Percentiles rank a stretch among this genome's conserved stretches.
Evolutionary conservation across 1,284 basidiomycete genomes (phyloP).

Genomic region (Cryptococcus sp.): DNA sequence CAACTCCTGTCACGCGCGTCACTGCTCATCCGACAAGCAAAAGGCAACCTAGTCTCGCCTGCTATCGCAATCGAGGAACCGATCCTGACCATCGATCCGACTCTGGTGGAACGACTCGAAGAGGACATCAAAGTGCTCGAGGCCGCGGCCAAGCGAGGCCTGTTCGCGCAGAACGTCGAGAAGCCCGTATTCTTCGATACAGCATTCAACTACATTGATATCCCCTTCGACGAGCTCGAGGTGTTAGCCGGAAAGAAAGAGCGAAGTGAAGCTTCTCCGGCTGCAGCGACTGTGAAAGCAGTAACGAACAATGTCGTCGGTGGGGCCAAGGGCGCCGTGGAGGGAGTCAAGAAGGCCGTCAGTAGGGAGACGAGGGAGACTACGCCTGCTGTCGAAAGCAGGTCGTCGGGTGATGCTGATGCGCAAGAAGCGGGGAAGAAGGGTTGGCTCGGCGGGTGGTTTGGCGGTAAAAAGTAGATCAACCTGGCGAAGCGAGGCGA

Average conservation of each 20-base stretch:
- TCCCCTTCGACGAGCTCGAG: slow-evolving; percentile 76
- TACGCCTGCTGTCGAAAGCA: slow-evolving; percentile 10
- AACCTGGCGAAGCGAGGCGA: no score
- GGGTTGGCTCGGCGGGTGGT: slow-evolving; percentile 50
- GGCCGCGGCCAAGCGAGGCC: slow-evolving; percentile 68
- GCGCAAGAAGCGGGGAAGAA: slow-evolving; percentile 25
- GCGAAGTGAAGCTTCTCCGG: slow-evolving; percentile 27
- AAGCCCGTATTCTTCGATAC: slow-evolving; percentile 91
- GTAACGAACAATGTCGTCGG: slow-evolving; percentile 11
- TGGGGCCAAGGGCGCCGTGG: slow-evolving; percentile 11
- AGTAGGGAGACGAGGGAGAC: slow-evolving; percentile 14
- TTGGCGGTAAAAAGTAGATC: slow-evolving; percentile 25
- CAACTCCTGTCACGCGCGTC: slow-evolving; percentile 44
- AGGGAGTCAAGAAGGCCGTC: slow-evolving; percentile 25
- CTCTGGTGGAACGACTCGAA: slow-evolving; percentile 61
- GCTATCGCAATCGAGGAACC: slow-evolving; percentile 38
- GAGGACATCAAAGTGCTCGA: slow-evolving; percentile 59
- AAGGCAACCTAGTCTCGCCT: slow-evolving; percentile 25
- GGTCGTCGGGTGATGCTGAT: slow-evolving; percentile 6
- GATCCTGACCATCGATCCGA: slow-evolving; percentile 29
- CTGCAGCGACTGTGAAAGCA: slow-evolving; percentile 12
- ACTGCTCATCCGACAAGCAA: slow-evolving; percentile 31
- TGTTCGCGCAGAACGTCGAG: slow-evolving; percentile 77
- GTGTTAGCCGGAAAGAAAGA: slow-evolving; percentile 65
- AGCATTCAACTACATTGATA: slow-evolving; percentile 85